Conservation (phyloP, 352 stramenopile species). For the Phytophthora europaea region DNA sequence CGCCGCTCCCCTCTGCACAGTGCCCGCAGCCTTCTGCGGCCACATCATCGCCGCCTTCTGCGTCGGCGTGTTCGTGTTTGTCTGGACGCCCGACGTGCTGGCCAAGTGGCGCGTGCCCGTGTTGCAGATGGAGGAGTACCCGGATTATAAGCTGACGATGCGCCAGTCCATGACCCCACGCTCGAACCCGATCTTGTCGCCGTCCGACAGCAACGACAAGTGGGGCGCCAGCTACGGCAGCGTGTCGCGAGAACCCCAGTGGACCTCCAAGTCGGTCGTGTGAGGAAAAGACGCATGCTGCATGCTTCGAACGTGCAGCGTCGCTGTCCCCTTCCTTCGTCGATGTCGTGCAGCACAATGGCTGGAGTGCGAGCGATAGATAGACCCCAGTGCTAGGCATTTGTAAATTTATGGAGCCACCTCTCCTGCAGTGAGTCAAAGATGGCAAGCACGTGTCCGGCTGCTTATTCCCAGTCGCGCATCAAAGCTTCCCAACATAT, state of each 20-base stretch:
- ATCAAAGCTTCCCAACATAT: conserved; percentile 23
- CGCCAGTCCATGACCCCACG: conserved; percentile 80
- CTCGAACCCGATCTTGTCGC: conserved; percentile 60
- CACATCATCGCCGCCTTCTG: conserved; percentile 88
- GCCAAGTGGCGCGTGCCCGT: conserved; percentile 77
- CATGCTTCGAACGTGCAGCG: conserved; percentile 30
- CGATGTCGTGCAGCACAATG: not conserved
- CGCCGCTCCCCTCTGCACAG: conserved; percentile 60
- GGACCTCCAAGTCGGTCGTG: conserved; percentile 41
- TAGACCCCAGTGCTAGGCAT: conserved; percentile 28
- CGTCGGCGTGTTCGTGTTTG: conserved; percentile 84
- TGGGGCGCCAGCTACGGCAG: conserved; percentile 51
- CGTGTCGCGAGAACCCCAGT: conserved; percentile 43
- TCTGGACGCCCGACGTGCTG: conserved; percentile 86
- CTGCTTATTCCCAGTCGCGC: conserved; percentile 14
- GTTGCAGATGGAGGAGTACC: conserved; percentile 78
- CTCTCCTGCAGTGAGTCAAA: conserved; percentile 3
- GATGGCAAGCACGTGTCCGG: conserved; percentile 25
- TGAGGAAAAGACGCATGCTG: conserved; percentile 28
- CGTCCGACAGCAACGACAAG: conserved; percentile 29
- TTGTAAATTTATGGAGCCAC: conserved; percentile 36
- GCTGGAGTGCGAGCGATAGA: conserved; percentile 3
- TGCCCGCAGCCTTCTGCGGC: conserved; percentile 76
- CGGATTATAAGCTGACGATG: conserved; percentile 82
- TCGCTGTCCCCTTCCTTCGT: not conserved